These are phyloP conservation scores for Alternaria gansuensis DNA, from an alignment of 2,329 filamentous ascomycete species.

Conservation along the genomic window DNA sequence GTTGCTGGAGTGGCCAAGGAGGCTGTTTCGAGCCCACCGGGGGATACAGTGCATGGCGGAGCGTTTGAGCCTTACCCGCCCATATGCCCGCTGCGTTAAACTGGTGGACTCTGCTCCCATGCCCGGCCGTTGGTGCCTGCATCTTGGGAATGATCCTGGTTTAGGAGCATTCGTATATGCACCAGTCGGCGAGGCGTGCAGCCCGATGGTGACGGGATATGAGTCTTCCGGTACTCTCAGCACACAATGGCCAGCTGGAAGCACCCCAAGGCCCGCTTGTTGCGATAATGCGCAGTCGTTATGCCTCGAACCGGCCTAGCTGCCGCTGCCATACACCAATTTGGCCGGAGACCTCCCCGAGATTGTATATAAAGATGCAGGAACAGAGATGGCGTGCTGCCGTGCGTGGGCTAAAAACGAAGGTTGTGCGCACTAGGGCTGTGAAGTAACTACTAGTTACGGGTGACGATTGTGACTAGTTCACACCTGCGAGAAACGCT, in stretches of 20 bases:
- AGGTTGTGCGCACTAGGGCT: conserved; percentile 1
- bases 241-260: conserved; percentile 29
- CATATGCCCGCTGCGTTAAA: conserved; percentile 17
- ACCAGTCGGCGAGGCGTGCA: conserved; percentile 24
- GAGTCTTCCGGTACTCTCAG: conserved; percentile 20
- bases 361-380: conserved; percentile 30
- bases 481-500: conserved; percentile 1
- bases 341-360: conserved; percentile 23
- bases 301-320: conserved; percentile 29
- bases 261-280: conserved; percentile 9
- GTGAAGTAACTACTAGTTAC: conserved; percentile 4
- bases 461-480: conserved; percentile 2
- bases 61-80: conserved; percentile 27
- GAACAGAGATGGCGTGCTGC: conserved; percentile 21
- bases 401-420: conserved; percentile 11
- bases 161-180: conserved; percentile 18
- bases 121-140: conserved; percentile 31
- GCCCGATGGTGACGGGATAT: conserved; percentile 18
- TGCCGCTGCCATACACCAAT: conserved; percentile 36
- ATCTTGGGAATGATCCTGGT: conserved; percentile 15
- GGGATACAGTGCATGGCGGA: conserved; percentile 42
- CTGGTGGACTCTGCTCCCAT: conserved; percentile 4
- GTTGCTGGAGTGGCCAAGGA: conserved; percentile 8
- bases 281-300: conserved; percentile 33
- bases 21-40: conserved; percentile 15